These are phyloP conservation scores for Trichosanthes truncata DNA, from an alignment of 306 rosid genomes.

Conservation along the genomic window DNA sequence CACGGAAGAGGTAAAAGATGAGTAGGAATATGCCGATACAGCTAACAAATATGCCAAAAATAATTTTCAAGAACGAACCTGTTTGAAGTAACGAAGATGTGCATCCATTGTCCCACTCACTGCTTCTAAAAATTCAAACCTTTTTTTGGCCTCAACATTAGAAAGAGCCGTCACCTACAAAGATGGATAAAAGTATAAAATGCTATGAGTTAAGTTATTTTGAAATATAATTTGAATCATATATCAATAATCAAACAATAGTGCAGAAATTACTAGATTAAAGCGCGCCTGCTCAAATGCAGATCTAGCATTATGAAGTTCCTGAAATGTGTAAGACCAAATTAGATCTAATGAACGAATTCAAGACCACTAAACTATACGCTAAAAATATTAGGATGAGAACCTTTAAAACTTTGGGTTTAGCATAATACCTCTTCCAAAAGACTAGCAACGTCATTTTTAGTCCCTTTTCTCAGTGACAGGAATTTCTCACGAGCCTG, in stretches of 20 bases:
- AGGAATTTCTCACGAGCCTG: conserved; percentile 97
- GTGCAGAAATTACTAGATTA: conserved; percentile 48
- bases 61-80: conserved; percentile 28
- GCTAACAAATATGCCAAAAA: background rate
- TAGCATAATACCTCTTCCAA: conserved; percentile 72
- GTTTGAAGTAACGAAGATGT: conserved; percentile 97
- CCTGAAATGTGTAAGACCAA: conserved; percentile 44
- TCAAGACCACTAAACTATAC: background rate
- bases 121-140: conserved; percentile 97
- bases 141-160: conserved; percentile 92
- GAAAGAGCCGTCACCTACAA: conserved; percentile 88
- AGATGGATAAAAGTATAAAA: background rate
- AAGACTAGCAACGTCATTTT: conserved; percentile 55
- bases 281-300: conserved; percentile 96
- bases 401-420: background rate
- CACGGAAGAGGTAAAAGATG: background rate
- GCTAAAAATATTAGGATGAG: background rate
- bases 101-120: conserved; percentile 99
- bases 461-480: conserved; percentile 90
- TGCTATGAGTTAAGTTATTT: conserved; percentile 9
- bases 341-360: conserved; percentile 14
- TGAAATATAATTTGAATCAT: background rate
- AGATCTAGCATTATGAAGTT: conserved; percentile 89
- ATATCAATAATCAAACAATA: background rate
- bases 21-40: background rate